These are phyloP conservation scores for Ganoderma meredithae DNA, from an alignment of 1,284 basidiomycete genomes.

Conservation along the genomic window DNA sequence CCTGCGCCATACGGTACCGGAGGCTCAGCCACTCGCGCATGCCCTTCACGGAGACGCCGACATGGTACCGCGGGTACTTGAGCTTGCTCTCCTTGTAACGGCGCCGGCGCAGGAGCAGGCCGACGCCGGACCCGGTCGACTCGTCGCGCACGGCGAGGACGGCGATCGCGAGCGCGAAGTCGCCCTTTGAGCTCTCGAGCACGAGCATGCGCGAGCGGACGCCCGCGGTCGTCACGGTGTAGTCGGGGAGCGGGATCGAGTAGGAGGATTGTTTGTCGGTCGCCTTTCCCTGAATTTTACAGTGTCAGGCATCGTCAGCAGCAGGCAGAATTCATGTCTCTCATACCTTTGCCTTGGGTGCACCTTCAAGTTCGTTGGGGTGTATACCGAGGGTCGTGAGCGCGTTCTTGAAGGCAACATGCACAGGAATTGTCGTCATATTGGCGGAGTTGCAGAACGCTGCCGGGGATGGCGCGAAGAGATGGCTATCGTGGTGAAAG, in stretches of 20 bases:
- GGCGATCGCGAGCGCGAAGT: conserved; percentile 23
- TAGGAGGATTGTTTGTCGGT: background rate
- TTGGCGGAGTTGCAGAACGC: conserved; percentile 21
- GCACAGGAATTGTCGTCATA: conserved; percentile 20
- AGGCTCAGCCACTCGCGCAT: conserved; percentile 19
- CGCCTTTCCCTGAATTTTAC: background rate
- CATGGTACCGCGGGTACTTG: conserved; percentile 21
- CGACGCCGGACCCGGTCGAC: conserved; percentile 23
- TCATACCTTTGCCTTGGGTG: background rate
- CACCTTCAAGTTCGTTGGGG: background rate
- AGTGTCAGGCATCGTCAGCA: background rate
- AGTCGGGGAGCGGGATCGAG: conserved; percentile 25
- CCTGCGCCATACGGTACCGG: conserved; percentile 27
- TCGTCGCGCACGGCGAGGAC: conserved; percentile 25
- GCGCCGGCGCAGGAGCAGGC: conserved; percentile 28
- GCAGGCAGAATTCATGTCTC: background rate
- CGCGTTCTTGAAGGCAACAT: conserved; percentile 19
- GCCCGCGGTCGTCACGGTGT: conserved; percentile 25
- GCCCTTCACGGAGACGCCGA: conserved; percentile 23
- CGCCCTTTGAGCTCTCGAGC: conserved; percentile 18
- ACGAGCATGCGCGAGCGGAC: conserved; percentile 27
- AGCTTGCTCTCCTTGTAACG: conserved; percentile 14
- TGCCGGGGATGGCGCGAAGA: conserved; percentile 29
- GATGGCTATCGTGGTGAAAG: conserved; percentile 28
- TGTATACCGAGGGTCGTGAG: conserved; percentile 17